Evolutionary conservation across 441 rosid genomes (phyloP).

Genomic region (Erodium moschatum): DNA sequence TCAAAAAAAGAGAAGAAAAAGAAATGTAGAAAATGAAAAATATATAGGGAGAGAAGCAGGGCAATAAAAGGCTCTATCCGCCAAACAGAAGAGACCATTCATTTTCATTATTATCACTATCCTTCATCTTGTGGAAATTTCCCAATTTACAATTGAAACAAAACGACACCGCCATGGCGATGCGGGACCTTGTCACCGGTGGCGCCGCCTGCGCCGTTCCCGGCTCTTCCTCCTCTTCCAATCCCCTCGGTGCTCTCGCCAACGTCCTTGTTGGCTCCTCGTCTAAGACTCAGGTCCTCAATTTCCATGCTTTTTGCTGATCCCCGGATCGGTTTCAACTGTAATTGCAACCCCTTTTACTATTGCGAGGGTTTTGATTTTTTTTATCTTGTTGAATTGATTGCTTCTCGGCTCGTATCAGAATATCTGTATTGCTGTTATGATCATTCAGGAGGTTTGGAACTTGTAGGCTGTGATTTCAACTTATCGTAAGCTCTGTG

Average conservation of each 20-base stretch:
- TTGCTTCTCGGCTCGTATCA: neutral
- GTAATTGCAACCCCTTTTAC: neutral
- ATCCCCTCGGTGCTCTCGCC: constrained; percentile 86
- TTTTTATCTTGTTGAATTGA: neutral
- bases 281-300: constrained; percentile 67
- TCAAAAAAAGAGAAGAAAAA: neutral
- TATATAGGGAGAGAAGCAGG: neutral
- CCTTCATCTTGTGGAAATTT: neutral
- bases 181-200: constrained; percentile 79
- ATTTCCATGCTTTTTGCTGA: no score
- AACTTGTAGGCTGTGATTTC: neutral
- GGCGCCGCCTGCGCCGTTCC: constrained; percentile 93
- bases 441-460: neutral
- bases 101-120: neutral
- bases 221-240: constrained; percentile 76
- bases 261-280: constrained; percentile 82
- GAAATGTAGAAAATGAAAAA: no score
- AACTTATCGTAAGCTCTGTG: neutral
- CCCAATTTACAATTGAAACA: neutral
- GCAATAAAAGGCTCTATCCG: neutral
- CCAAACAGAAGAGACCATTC: neutral
- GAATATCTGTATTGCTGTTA: neutral
- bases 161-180: constrained; percentile 47
- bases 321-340: neutral
- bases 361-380: neutral